phyloP scores from a whole-genome alignment of 1,284 basidiomycete species.

The Singerocomus inundabilis region DNA sequence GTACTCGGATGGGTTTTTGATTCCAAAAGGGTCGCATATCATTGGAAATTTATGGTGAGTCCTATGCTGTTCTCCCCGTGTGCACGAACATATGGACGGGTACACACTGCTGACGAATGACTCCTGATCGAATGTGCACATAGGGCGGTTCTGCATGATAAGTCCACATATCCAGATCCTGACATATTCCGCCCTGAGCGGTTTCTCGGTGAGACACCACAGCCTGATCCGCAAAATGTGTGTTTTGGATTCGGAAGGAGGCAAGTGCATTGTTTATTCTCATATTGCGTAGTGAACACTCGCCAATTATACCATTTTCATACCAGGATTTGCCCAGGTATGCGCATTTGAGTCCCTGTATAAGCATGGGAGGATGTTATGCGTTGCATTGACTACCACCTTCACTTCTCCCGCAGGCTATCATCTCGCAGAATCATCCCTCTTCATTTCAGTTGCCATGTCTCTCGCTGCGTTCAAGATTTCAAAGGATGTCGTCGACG shows the following conservation, averaged over 20 bases:
- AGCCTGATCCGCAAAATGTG: conserved; percentile 4
- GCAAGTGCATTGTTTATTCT: background rate
- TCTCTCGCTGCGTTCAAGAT: conserved; percentile 19
- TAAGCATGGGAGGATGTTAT: too few relatives aligned
- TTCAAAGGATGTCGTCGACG: conserved; percentile 20
- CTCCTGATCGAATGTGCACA: too few relatives aligned
- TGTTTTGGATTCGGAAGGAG: conserved; percentile 26
- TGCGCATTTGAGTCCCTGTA: background rate
- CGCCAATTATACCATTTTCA: too few relatives aligned
- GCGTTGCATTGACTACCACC: background rate
- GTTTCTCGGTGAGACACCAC: conserved; percentile 19
- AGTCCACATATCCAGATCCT: conserved; percentile 17
- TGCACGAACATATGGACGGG: too few relatives aligned
- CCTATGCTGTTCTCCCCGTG: background rate
- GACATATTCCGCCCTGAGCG: conserved; percentile 25
- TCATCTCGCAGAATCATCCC: conserved; percentile 13
- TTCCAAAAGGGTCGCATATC: conserved; percentile 39
- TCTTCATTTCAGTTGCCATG: conserved; percentile 21
- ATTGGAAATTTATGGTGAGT: conserved; percentile 26
- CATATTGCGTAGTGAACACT: too few relatives aligned
- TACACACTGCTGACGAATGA: background rate
- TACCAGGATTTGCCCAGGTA: conserved; percentile 23
- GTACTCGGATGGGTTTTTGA: conserved; percentile 33
- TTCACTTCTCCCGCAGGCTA: conserved; percentile 1
- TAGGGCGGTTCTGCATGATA: conserved; percentile 21